Evolutionary conservation across 805 yeast genomes (phyloP), one percentile per base, ranked within the genome.

Genomic region (Kazachstania bromeliacearum): DNA sequence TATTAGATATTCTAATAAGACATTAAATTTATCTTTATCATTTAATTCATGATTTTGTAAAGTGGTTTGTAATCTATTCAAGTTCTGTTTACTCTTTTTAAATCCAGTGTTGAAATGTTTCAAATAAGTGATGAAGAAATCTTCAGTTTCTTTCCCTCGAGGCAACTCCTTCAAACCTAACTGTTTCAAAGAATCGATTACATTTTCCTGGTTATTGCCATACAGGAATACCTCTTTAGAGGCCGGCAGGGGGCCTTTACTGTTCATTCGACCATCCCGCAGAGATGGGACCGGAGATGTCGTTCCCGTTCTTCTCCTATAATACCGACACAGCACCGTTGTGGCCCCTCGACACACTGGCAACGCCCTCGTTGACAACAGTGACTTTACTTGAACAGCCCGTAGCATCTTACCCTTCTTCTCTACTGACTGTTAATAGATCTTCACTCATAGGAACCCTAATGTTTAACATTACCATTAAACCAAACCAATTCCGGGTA

Each of bases 1-100:
- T 8, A 53, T 9, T 10, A 53, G 28, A 27, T 46, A 56, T 24
- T 42, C 37, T 26, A 55, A 44, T 10, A 55, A 18, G 4, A 38
- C 12, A 13, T 32, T 29, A 15, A 48, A 39, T 24, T 46, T 40
- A 10, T 28, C 33, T 10, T 28, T 29, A 30, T 39, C 40, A 19
- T 27, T 29, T 8, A 25, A 8, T 5, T 3, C 16, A 6, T 4
- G n/a, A 2, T 33, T 30, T 13, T 29, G 31, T 15, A 43, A 30
- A 7, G 27, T 19, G 13, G 31, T 18, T 24, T 43, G 39, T 16
- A 55, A 36, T 13, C 22, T 38, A 14, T 43, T 42, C 4, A 51
- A 41, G 35, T 53, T 46, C 19, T 45, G 41, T 7, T 38, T 31
- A 18, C 54, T 46, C 41, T 46, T 46, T 35, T 48, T 50, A 33